These are phyloP conservation scores for Saitozyma podzolica DNA, from an alignment of 768 basidiomycete species.

Conservation along the genomic window DNA sequence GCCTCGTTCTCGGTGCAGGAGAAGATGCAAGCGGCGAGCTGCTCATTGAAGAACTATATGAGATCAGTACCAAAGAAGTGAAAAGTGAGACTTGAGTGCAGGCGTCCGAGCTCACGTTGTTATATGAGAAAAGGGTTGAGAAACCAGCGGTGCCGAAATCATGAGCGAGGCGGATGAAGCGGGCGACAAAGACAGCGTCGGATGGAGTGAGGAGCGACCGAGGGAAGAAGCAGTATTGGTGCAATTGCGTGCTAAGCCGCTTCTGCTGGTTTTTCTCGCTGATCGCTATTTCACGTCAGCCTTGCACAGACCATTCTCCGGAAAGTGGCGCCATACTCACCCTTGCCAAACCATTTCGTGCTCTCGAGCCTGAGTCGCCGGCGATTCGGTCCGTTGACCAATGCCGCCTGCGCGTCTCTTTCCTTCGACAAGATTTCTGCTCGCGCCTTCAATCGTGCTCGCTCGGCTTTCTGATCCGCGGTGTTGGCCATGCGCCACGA, in stretches of 20 bases:
- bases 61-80: background rate
- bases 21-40: constrained; percentile 79
- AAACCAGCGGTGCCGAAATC: constrained; percentile 85
- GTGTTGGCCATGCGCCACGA: constrained; percentile 21
- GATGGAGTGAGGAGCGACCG: constrained; percentile 90
- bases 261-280: constrained; percentile 26
- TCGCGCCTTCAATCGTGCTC: constrained; percentile 28
- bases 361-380: constrained; percentile 36
- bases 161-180: constrained; percentile 85
- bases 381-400: constrained; percentile 27
- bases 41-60: constrained; percentile 74
- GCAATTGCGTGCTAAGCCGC: constrained; percentile 28
- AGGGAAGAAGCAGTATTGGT: constrained; percentile 90
- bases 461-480: constrained; percentile 27
- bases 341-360: constrained; percentile 43
- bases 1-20: constrained; percentile 96
- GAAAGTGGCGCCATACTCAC: constrained; percentile 18
- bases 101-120: constrained; percentile 60
- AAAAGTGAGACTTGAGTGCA: too few relatives aligned
- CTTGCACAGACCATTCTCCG: background rate
- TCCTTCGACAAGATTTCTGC: constrained; percentile 33
- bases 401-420: constrained; percentile 29
- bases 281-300: constrained; percentile 15
- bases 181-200: constrained; percentile 92
- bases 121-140: constrained; percentile 78